Evolutionary conservation across 1,139 yeast genomes (phyloP), one percentile per base, ranked within the genome.

Genomic region (Tardiomyces digboiensis): DNA sequence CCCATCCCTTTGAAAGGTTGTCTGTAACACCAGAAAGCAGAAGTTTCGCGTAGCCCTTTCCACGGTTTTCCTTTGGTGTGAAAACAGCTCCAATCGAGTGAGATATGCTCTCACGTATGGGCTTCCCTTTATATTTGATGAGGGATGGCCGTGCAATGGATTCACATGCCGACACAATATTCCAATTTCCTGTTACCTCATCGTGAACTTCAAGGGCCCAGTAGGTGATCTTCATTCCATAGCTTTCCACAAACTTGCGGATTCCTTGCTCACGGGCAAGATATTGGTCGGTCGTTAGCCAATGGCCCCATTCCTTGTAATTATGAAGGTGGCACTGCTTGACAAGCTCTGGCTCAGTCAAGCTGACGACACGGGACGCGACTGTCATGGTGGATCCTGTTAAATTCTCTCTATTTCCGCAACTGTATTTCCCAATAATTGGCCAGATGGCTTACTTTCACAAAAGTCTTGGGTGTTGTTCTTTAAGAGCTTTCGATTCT

Each of bases 71-170:
- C 7, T 71, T 68, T 36, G 75, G 70, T 1, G 88, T 80, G 58
- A 66, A 82, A 0, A 82, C 86, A 12, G 78, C 78, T 19, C 87
- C 86, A 46, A 81, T 66, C 48, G 82, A 74, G 2, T 76, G 76
- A 47, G 73, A 63, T n/a, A 70, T 57, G 7, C 75, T 65, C 2
- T 49, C 51, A 18, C 45, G 45, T 39, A 58, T 57, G 44, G 50
- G 53, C 42, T 46, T 40, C 26, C 52, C 62, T 43, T 52, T 52
- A 36, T 40, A 38, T 43, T 54, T 58, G 48, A 52, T 50, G 53
- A 66, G 64, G 0, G 71, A 72, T 5, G 65, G 63, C 44, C 78
- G 64, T 46, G 64, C 62, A 43, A 71, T 54, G 3, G 75, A 64
- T 52, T 73, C 78, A 48, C 74, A 67, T 19, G 74, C 61, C 2